Conservation (phyloP, 2,329 filamentous ascomycete genomes). For the Didymella sp. region DNA sequence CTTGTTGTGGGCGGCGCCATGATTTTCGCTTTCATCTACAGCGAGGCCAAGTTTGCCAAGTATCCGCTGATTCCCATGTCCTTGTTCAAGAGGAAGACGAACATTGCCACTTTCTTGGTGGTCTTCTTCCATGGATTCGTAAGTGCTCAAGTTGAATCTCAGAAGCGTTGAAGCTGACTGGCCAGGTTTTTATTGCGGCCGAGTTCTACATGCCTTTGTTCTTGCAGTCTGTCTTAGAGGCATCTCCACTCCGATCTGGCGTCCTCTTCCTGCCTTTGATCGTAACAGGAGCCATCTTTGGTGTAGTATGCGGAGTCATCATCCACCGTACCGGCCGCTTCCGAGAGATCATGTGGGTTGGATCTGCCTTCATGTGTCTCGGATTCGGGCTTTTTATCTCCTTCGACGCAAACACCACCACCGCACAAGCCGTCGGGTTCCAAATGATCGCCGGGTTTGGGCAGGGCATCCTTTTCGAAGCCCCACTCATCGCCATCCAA, state of each 20-base stretch:
- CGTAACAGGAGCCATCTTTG: conserved; percentile 53
- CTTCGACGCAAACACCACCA: conserved; percentile 38
- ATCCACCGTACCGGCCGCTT: conserved; percentile 56
- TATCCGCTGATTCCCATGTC: conserved; percentile 73
- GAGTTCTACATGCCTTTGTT: conserved; percentile 78
- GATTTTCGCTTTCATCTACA: conserved; percentile 62
- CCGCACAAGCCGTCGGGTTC: conserved; percentile 54
- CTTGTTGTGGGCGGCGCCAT: conserved; percentile 60
- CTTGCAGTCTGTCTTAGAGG: conserved; percentile 71
- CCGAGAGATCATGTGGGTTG: conserved; percentile 47
- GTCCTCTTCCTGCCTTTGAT: conserved; percentile 68
- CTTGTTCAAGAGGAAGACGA: conserved; percentile 65
- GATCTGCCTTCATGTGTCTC: conserved; percentile 41
- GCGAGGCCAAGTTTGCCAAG: conserved; percentile 68
- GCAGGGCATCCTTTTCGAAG: conserved; percentile 60
- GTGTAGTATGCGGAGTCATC: conserved; percentile 56
- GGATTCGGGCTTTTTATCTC: conserved; percentile 48
- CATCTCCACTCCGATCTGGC: conserved; percentile 66
- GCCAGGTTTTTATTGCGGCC: conserved; percentile 56
- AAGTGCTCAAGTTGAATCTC: conserved; percentile 19
- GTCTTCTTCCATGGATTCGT: conserved; percentile 58
- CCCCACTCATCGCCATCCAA: conserved; percentile 64
- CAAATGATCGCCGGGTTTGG: conserved; percentile 61
- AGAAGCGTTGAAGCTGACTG: neutral
- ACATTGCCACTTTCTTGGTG: conserved; percentile 63